Evolutionary conservation across 1,139 yeast genomes (phyloP), one percentile per base, ranked within the genome.

Genomic region (Yamadazyma conglobata): DNA sequence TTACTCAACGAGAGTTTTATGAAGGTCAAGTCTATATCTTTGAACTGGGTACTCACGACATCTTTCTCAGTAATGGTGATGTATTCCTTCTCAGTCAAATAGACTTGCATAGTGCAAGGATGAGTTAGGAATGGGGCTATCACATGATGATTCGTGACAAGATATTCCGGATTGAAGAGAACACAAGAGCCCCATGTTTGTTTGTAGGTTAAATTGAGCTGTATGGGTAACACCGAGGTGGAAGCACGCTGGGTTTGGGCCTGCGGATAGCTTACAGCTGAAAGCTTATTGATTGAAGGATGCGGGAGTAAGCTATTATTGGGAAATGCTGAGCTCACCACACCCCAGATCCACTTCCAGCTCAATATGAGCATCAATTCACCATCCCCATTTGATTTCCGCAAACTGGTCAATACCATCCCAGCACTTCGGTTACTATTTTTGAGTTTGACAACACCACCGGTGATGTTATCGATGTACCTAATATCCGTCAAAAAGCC

Each of bases 381-480:
- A 2, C 88, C 87, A 41, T 79, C 83, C 5, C 84, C 84, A 38
- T 73, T 70, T 9, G 38, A 29, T 47, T 77, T 77, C 11, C 59
- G 47, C 14, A 79, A 39, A 29, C 58, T 56, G 0, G 86, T 84
- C 34, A 68, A 52, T 0, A 80, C 68, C 21, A 81, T 46, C 0
- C 88, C 89, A 3, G 75, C 21, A 20, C 35, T 19, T 7, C 31
- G 23, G 15, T 13, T 12, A 6, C 17, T 14, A n/a, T 13, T 12
- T 3, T 19, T 11, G 6, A 14, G 6, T 21, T 1, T 36, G 9
- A 63, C 82, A 3, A 69, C 38, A 0, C 79, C 83, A 1, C 88
- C 88, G n/a, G 67, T 63, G 72, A 76, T 76, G 38, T 81, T 80
- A 28, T 79, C 87, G 34, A 81, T 48, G 43, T 68, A 81, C 40